Base-by-base conservation (phyloP, 495 filamentous ascomycete genomes). In the Zalerion maritima region DNA sequence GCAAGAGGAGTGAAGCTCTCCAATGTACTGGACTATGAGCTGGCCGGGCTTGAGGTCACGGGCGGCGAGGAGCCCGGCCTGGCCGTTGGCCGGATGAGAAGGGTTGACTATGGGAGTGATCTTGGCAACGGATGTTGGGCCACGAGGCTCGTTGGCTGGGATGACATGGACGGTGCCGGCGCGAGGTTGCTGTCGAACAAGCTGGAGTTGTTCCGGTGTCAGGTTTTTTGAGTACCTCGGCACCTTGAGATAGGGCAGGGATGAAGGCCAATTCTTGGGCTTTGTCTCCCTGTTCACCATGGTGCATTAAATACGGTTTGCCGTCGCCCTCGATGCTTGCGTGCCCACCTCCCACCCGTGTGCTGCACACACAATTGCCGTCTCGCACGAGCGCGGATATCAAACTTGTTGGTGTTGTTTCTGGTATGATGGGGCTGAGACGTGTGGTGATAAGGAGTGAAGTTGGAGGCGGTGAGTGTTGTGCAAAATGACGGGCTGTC, bases 1-100 rank as follows among this genome's bases (percentile, higher is more conserved):
- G 22, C 26, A 25, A n/a, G 54, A 36, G 4, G 47, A 52, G 46
- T 81, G 76, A 8, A 73, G 49, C 20, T 60, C 55, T 6, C 78
- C 78, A 4, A 78, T 47, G 40, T 84, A 84, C n/a, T 69, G 62
- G 4, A 78, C 36, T 24, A 84, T 63, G 21, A 77, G 58, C 1
- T 59, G 50, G 17, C 60, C 65, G 0, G 78, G 70, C 12, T 44
- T 36, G 4, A 84, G 62, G 28, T 63, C 46, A 6, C 53, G 54
- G 2, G 64, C 48, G 4, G 78, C 73, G 42, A 81, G 80, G 16
- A 84, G 64, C 0, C 78, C 78, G 23, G 42, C 43, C 46, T 84
- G 78, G 18, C 66, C 66, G 40, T 51, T 28, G 2, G 78, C 78
- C 1, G 78, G 78, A 37, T 84, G 71, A 1, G 49, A 38, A 2